Conservation (phyloP, 805 yeast genomes). For the Lachancea sp. region DNA sequence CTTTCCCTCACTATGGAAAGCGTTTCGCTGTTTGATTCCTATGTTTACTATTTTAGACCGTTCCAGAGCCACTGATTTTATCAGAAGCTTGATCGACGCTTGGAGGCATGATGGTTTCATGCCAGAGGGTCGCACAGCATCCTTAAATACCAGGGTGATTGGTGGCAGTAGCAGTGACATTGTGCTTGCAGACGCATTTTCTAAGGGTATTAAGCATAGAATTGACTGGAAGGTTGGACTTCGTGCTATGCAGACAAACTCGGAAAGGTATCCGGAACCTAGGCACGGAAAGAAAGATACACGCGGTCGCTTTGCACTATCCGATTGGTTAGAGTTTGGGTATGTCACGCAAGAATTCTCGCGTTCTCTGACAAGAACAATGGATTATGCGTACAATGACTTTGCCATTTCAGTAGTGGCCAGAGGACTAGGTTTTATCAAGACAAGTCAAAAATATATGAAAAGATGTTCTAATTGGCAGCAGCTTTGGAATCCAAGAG, state of each 20-base stretch:
- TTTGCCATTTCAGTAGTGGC: constrained; percentile 33
- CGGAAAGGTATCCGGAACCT: constrained; percentile 33
- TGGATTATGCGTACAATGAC: constrained; percentile 36
- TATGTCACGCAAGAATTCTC: constrained; percentile 31
- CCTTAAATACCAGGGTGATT: constrained; percentile 35
- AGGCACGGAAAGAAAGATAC: constrained; percentile 24
- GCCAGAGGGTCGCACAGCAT: constrained; percentile 36
- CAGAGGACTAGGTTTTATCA: constrained; percentile 23
- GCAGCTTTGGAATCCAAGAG: constrained; percentile 33
- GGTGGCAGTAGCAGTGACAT: constrained; percentile 37
- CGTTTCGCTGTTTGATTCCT: constrained; percentile 34
- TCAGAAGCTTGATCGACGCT: constrained; percentile 28
- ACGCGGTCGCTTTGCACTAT: constrained; percentile 34
- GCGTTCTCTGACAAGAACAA: constrained; percentile 33
- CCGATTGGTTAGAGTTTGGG: constrained; percentile 32
- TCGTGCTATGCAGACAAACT: constrained; percentile 33
- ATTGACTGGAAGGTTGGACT: constrained; percentile 32
- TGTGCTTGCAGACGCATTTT: constrained; percentile 34
- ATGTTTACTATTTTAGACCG: constrained; percentile 29
- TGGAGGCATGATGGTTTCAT: constrained; percentile 33
- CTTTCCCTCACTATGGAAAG: constrained; percentile 37
- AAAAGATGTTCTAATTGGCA: constrained; percentile 34
- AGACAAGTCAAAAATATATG: constrained; percentile 26
- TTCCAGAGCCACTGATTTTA: constrained; percentile 26
- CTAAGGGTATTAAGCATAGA: constrained; percentile 22